Evolutionary conservation across 2,329 filamentous ascomycete species (phyloP).

Genomic region (Atkinsonella hypoxylon): DNA sequence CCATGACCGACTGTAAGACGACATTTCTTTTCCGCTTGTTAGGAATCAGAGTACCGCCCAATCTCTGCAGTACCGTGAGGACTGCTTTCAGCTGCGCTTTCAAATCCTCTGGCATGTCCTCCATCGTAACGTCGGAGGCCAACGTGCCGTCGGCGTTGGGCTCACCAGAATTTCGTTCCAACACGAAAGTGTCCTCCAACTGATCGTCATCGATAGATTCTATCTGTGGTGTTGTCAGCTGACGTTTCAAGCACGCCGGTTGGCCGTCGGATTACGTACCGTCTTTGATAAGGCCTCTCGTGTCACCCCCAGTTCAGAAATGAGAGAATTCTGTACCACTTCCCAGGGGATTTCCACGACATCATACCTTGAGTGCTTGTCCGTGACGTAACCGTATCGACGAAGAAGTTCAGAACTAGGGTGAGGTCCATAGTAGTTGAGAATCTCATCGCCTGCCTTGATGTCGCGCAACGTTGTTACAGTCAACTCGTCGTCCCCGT

Average conservation of each 20-base stretch:
- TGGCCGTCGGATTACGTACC: constrained; percentile 21
- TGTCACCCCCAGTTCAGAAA: constrained; percentile 25
- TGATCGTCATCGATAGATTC: constrained; percentile 48
- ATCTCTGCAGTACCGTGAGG: constrained; percentile 36
- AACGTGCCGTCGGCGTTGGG: constrained; percentile 37
- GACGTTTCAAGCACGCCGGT: not conserved
- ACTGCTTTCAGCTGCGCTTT: constrained; percentile 37
- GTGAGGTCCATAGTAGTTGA: constrained; percentile 82
- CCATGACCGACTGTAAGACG: constrained; percentile 29
- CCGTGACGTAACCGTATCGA: constrained; percentile 78
- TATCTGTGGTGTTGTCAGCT: constrained; percentile 21
- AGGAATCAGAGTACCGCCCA: constrained; percentile 27
- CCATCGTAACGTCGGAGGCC: constrained; percentile 23
- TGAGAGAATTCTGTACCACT: constrained; percentile 37
- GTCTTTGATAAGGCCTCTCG: constrained; percentile 28
- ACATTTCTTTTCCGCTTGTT: constrained; percentile 39
- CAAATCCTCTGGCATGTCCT: constrained; percentile 37
- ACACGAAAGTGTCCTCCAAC: constrained; percentile 63
- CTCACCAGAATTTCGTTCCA: constrained; percentile 43
- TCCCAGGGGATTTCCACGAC: constrained; percentile 66
- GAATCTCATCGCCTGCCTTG: constrained; percentile 58
- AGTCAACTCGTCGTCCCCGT: constrained; percentile 43
- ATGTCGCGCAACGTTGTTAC: constrained; percentile 64
- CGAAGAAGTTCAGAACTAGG: constrained; percentile 73
- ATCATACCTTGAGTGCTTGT: constrained; percentile 65